These are phyloP conservation scores for Solanum microdontum DNA, from an alignment of 257 asterid species.

Conservation along the genomic window DNA sequence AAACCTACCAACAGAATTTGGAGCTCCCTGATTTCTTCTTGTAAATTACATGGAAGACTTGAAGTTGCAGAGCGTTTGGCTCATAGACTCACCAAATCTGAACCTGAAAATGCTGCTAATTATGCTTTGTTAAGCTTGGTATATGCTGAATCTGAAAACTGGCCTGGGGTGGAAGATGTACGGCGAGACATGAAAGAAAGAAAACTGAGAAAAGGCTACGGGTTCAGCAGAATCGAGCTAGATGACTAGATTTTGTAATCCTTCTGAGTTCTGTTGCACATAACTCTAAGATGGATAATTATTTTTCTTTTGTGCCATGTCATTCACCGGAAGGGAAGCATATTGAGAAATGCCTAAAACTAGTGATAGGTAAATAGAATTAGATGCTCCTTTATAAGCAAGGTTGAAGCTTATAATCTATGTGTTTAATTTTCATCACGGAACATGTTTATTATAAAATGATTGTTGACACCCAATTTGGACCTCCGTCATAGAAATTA, in stretches of 20 bases:
- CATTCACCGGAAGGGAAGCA: background rate
- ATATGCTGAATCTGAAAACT: slow-evolving; percentile 49
- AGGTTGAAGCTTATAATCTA: background rate
- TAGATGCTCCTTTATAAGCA: background rate
- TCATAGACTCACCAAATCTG: slow-evolving; percentile 26
- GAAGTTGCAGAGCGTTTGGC: slow-evolving; percentile 46
- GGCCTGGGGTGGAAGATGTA: slow-evolving; percentile 51
- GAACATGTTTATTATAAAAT: no score
- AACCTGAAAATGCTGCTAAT: slow-evolving; percentile 63
- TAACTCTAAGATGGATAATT: background rate
- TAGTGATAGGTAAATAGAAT: background rate
- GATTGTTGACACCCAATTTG: no score
- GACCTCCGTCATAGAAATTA: no score
- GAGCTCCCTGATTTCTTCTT: slow-evolving; percentile 47
- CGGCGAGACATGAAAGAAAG: slow-evolving; percentile 36
- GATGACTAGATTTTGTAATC: background rate
- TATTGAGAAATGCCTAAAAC: background rate
- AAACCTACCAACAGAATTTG: slow-evolving; percentile 26
- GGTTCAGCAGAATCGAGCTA: slow-evolving; percentile 43
- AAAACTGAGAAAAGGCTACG: slow-evolving; percentile 24
- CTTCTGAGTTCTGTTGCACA: background rate
- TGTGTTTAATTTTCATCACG: background rate
- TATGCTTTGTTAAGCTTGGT: slow-evolving; percentile 43
- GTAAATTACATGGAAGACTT: slow-evolving; percentile 51
- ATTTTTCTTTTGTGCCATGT: background rate